These are phyloP conservation scores for Mycena kentingensis DNA, from an alignment of 768 basidiomycete species.

Conservation along the genomic window DNA sequence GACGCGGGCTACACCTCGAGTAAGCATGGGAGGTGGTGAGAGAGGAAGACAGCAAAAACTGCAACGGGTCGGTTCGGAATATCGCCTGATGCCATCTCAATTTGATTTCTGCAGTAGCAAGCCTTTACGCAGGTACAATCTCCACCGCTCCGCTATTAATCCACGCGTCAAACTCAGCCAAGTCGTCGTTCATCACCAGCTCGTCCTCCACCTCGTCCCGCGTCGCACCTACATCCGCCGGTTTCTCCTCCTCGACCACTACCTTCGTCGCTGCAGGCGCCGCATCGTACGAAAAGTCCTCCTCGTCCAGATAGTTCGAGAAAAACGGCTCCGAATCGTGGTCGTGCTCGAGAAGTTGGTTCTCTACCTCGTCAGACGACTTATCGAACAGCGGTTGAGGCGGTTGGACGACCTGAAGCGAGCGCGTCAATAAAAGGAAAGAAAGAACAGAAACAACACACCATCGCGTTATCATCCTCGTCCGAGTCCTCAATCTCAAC, in stretches of 20 bases:
- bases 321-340: conserved; percentile 32
- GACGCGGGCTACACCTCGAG: too few relatives aligned
- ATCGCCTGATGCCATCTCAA: too few relatives aligned
- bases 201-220: conserved; percentile 2
- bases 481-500: neutral
- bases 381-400: conserved; percentile 8
- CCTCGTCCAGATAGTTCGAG: conserved; percentile 11
- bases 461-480: neutral
- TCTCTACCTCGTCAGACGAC: conserved; percentile 2
- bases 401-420: neutral
- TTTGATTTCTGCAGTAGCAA: neutral
- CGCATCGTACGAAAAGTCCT: neutral
- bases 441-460: neutral
- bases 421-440: neutral
- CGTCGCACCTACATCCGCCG: neutral
- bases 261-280: neutral
- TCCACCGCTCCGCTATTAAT: conserved; percentile 64
- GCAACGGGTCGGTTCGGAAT: too few relatives aligned
- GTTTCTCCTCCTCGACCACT: neutral
- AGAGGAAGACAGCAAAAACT: too few relatives aligned
- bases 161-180: conserved; percentile 72
- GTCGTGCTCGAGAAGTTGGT: conserved; percentile 37
- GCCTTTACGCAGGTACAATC: conserved; percentile 34
- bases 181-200: conserved; percentile 32
- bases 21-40: too few relatives aligned